phyloP scores from a whole-genome alignment of 768 basidiomycete genomes.

The Russula abietina region DNA sequence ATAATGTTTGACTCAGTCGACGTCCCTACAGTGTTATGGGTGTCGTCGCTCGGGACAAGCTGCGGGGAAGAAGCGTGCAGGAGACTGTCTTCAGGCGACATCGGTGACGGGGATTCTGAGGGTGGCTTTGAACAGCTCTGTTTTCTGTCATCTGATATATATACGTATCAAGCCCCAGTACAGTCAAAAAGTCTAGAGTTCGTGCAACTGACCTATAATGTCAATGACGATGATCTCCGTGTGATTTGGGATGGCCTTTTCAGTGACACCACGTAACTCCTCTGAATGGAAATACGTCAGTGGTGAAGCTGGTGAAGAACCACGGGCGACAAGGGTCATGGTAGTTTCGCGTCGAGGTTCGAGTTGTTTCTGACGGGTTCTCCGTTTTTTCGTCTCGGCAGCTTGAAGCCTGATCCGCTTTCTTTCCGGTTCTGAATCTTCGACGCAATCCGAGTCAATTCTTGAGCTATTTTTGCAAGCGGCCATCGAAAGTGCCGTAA shows the following conservation, averaged over 20 bases:
- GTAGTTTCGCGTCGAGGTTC: neutral
- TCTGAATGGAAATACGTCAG: neutral
- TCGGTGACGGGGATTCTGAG: neutral
- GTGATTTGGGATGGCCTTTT: neutral
- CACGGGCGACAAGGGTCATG: too few relatives aligned
- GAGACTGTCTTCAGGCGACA: neutral
- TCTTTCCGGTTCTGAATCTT: slow-evolving; percentile 70
- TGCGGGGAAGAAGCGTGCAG: neutral
- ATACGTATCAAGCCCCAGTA: neutral
- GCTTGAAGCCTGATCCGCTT: slow-evolving; percentile 35
- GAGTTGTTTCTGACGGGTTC: slow-evolving; percentile 23
- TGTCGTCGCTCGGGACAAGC: neutral
- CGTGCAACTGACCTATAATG: slow-evolving; percentile 10
- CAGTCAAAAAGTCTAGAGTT: neutral
- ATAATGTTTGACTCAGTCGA: slow-evolving; percentile 1
- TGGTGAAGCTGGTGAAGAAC: neutral
- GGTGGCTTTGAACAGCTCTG: neutral
- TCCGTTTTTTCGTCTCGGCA: slow-evolving; percentile 26
- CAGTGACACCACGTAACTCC: too few relatives aligned
- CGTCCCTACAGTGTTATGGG: neutral
- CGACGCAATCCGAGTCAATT: slow-evolving; percentile 35
- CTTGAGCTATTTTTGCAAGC: too few relatives aligned
- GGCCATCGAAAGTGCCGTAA: neutral
- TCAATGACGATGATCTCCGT: slow-evolving; percentile 24
- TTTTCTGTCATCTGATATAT: neutral